Conservation (phyloP, 495 filamentous ascomycete species). For the Cercophora samala region DNA sequence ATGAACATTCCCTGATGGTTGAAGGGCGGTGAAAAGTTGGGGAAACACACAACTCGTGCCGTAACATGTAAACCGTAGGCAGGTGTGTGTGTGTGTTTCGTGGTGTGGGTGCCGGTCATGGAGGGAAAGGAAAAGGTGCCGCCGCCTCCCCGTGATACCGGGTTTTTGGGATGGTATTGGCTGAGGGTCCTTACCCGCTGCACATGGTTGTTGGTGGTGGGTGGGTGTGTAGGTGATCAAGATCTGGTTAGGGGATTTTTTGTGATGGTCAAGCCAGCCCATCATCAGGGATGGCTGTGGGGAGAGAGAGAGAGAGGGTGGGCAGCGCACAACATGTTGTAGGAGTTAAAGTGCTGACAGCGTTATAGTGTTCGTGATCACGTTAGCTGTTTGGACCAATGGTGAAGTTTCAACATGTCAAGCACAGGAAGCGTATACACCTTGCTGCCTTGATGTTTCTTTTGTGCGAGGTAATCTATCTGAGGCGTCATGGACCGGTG, state of each 20-base stretch:
- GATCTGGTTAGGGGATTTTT: not conserved
- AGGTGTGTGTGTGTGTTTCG: not conserved
- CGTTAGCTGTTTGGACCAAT: not conserved
- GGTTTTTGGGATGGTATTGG: slow-evolving; percentile 1
- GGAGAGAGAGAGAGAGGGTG: not conserved
- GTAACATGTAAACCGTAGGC: not conserved
- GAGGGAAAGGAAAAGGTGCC: slow-evolving; percentile 3
- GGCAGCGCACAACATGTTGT: not conserved
- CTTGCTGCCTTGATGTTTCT: not conserved
- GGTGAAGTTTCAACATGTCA: not conserved
- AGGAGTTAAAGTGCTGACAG: not conserved
- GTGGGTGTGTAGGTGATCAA: not conserved
- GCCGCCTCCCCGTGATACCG: slow-evolving; percentile 8
- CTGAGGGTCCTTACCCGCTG: not conserved
- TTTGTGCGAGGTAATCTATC: not conserved
- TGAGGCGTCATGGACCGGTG: not conserved
- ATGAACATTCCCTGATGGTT: too few relatives aligned
- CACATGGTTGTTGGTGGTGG: not conserved
- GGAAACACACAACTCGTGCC: not conserved
- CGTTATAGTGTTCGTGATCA: not conserved
- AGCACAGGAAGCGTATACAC: not conserved
- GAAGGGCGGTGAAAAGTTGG: not conserved
- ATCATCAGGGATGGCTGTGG: not conserved
- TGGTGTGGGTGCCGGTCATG: slow-evolving; percentile 3
- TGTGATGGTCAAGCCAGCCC: too few relatives aligned